phyloP scores from a whole-genome alignment of 441 rosid genomes.

The Erodium texanum region DNA sequence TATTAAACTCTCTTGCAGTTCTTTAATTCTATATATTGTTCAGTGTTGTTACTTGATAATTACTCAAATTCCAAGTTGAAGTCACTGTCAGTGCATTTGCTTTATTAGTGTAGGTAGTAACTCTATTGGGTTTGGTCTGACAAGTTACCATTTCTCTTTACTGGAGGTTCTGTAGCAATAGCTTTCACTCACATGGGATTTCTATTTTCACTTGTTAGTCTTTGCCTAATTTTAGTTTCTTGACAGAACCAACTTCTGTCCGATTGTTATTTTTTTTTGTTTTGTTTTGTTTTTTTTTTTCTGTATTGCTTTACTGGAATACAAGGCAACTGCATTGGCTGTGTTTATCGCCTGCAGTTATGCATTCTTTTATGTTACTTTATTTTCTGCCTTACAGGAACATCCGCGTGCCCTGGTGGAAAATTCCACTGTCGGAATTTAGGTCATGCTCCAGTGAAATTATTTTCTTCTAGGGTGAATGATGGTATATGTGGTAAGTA shows the following conservation, averaged over 20 bases:
- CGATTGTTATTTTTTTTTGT: too few relatives aligned
- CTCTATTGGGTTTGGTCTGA: too few relatives aligned
- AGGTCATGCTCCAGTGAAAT: neutral
- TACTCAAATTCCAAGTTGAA: neutral
- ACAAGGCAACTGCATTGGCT: neutral
- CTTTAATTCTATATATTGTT: neutral
- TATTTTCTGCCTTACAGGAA: constrained; percentile 1
- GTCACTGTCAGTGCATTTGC: neutral
- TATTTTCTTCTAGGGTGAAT: constrained; percentile 4
- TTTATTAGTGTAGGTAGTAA: neutral
- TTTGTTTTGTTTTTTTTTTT: too few relatives aligned
- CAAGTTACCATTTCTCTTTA: too few relatives aligned
- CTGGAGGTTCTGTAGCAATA: neutral
- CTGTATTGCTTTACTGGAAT: neutral
- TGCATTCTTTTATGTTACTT: neutral
- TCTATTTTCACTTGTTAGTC: neutral
- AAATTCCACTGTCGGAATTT: neutral
- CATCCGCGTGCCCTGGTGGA: neutral
- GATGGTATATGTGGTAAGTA: constrained; percentile 4
- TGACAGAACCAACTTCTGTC: neutral
- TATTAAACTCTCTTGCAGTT: neutral
- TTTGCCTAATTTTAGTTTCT: neutral
- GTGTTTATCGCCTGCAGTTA: neutral
- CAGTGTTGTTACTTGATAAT: neutral
- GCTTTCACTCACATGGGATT: neutral